These are phyloP conservation scores for Dothideomycetes sp. DNA, from an alignment of 2,329 filamentous ascomycete genomes.

Conservation along the genomic window DNA sequence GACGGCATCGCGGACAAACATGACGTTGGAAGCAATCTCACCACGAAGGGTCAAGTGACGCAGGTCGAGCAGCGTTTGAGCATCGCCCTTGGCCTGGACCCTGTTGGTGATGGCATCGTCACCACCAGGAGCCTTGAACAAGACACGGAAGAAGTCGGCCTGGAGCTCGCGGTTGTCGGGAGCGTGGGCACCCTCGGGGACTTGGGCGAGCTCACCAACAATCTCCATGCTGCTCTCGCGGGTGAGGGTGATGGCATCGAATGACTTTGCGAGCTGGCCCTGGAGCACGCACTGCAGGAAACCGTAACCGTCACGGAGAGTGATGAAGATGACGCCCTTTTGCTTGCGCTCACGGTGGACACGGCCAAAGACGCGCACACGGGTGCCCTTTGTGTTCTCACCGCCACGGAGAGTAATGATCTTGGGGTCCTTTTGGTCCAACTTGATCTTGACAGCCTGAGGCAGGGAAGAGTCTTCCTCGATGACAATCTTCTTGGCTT, in stretches of 20 bases:
- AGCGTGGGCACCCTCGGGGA: conserved; percentile 68
- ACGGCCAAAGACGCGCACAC: conserved; percentile 71
- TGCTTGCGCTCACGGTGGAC: conserved; percentile 75
- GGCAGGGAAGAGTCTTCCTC: conserved; percentile 65
- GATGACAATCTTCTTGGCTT: conserved; percentile 68
- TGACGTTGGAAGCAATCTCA: conserved; percentile 72
- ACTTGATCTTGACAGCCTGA: conserved; percentile 63
- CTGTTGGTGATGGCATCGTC: conserved; percentile 88
- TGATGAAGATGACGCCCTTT: conserved; percentile 79
- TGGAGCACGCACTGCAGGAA: conserved; percentile 76
- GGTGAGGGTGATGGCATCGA: conserved; percentile 77
- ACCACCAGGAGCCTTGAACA: conserved; percentile 62
- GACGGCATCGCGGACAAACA: conserved; percentile 76
- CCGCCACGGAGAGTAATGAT: conserved; percentile 46
- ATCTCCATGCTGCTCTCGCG: conserved; percentile 81
- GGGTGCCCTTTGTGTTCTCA: conserved; percentile 50
- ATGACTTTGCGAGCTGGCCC: conserved; percentile 79
- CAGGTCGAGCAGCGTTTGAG: conserved; percentile 68
- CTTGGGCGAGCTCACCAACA: conserved; percentile 71
- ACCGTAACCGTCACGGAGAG: conserved; percentile 75
- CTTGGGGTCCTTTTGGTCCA: conserved; percentile 59
- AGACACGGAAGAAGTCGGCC: conserved; percentile 72
- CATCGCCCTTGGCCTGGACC: conserved; percentile 58
- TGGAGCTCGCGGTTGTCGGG: conserved; percentile 81
- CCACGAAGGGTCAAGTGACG: conserved; percentile 78